Percentiles rank a stretch among this genome's conserved stretches.
These are phyloP conservation scores for Hemileccinum impolitum DNA, from an alignment of 768 basidiomycete species.

Conservation along the genomic window DNA sequence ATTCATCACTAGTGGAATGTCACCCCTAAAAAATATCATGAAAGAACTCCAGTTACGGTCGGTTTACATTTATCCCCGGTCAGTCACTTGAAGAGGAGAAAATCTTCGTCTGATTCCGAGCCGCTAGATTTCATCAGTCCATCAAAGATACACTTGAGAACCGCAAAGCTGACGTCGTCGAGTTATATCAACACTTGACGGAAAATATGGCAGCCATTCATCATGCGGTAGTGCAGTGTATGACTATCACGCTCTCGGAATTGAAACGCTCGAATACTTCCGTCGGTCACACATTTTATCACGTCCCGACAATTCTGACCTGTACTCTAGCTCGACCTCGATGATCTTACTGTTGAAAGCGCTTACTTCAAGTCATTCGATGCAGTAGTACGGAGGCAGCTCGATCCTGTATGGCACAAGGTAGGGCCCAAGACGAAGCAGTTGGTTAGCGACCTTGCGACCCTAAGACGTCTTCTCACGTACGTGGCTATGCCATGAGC, in stretches of 20 bases:
- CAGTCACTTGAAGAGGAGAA: slow-evolving; percentile 6
- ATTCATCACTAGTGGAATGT: slow-evolving; percentile 87
- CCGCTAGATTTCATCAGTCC: slow-evolving; percentile 78
- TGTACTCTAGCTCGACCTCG: slow-evolving; percentile 76
- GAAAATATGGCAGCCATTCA: slow-evolving; percentile 92
- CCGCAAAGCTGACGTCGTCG: slow-evolving; percentile 86
- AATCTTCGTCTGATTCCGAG: not conserved
- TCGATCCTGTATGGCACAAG: slow-evolving; percentile 96
- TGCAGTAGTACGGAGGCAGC: slow-evolving; percentile 77
- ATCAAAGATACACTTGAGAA: slow-evolving; percentile 81
- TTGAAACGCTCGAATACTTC: slow-evolving; percentile 83
- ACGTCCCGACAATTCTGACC: not conserved
- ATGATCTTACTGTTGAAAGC: slow-evolving; percentile 88
- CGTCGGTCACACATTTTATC: slow-evolving; percentile 29
- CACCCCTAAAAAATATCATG: slow-evolving; percentile 88
- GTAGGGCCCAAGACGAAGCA: slow-evolving; percentile 91
- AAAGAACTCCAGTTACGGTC: slow-evolving; percentile 85
- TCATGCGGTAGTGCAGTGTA: slow-evolving; percentile 87
- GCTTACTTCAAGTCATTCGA: slow-evolving; percentile 95
- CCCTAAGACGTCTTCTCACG: slow-evolving; percentile 78
- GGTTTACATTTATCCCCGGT: slow-evolving; percentile 95
- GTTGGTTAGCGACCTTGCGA: slow-evolving; percentile 83
- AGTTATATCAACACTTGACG: slow-evolving; percentile 83
- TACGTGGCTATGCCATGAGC: slow-evolving; percentile 34
- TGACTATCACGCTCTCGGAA: slow-evolving; percentile 86